phyloP scores from a whole-genome alignment of 352 stramenopile genomes.

The Thalassiosira ordinaria region DNA sequence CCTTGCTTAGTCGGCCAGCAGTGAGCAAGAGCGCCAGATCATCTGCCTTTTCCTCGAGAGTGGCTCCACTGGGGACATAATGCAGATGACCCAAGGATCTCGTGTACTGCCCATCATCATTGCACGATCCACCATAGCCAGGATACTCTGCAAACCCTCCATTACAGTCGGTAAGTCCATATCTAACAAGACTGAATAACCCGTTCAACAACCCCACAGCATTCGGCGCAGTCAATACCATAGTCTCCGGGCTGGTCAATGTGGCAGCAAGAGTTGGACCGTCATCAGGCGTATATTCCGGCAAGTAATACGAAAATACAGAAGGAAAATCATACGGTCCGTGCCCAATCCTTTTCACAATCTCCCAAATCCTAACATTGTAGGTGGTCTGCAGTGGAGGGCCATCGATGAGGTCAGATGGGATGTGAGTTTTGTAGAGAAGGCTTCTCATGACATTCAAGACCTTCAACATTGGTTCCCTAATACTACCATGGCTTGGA shows the following conservation, averaged over 20 bases:
- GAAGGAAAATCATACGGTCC: conserved; percentile 60
- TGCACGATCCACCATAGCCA: conserved; percentile 33
- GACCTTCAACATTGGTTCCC: too few relatives aligned
- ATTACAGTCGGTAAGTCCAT: conserved; percentile 68
- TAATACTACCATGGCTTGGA: too few relatives aligned
- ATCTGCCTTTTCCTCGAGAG: too few relatives aligned
- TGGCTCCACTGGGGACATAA: conserved; percentile 33
- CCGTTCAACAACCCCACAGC: conserved; percentile 74
- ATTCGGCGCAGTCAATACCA: conserved; percentile 64
- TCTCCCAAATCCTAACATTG: conserved; percentile 39
- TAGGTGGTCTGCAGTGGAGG: conserved; percentile 38
- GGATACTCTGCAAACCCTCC: conserved; percentile 56
- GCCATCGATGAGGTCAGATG: conserved; percentile 29
- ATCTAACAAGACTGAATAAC: conserved; percentile 74
- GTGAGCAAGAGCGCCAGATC: too few relatives aligned
- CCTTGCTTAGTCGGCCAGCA: too few relatives aligned
- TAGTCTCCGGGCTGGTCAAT: too few relatives aligned
- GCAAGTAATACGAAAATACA: too few relatives aligned
- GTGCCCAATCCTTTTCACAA: conserved; percentile 53
- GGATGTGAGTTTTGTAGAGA: conserved; percentile 58
- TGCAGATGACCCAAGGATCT: conserved; percentile 45
- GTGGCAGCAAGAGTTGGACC: too few relatives aligned
- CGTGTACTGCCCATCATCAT: conserved; percentile 38
- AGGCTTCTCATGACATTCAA: conserved; percentile 62
- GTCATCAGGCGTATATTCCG: too few relatives aligned